Percentiles rank a stretch among this genome's conserved stretches.
Conservation (phyloP, 2,329 filamentous ascomycete genomes). For the Bipolaris victoriae region DNA sequence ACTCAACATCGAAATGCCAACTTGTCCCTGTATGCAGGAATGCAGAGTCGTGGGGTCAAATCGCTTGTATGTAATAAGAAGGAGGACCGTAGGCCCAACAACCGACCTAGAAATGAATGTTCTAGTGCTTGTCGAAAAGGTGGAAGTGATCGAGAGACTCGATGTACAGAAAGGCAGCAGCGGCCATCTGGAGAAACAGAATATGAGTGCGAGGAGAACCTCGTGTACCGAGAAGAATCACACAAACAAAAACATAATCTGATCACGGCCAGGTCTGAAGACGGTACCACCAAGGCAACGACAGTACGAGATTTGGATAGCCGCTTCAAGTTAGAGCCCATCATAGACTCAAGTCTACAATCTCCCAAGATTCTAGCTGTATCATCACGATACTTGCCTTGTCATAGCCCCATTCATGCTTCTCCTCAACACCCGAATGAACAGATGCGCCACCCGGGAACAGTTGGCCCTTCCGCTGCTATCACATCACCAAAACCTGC, state of each 20-base stretch:
- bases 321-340: not conserved
- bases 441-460: not conserved
- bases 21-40: not conserved
- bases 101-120: not conserved
- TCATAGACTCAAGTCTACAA: not conserved
- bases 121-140: slow-evolving; percentile 7
- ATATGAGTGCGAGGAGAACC: not conserved
- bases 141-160: not conserved
- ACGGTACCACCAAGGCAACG: not conserved
- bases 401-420: not conserved
- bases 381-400: not conserved
- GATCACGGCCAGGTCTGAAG: not conserved
- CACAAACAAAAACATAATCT: not conserved
- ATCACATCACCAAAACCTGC: not conserved
- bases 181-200: not conserved
- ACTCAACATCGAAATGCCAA: not conserved
- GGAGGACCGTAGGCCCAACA: not conserved
- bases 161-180: slow-evolving; percentile 1
- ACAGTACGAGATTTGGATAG: not conserved
- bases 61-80: not conserved
- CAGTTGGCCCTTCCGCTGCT: not conserved
- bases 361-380: not conserved
- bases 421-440: not conserved
- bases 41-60: no score
- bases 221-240: not conserved